Evolutionary conservation across 805 yeast species (phyloP).

Genomic region (Schizosaccharomyces japonicus): DNA sequence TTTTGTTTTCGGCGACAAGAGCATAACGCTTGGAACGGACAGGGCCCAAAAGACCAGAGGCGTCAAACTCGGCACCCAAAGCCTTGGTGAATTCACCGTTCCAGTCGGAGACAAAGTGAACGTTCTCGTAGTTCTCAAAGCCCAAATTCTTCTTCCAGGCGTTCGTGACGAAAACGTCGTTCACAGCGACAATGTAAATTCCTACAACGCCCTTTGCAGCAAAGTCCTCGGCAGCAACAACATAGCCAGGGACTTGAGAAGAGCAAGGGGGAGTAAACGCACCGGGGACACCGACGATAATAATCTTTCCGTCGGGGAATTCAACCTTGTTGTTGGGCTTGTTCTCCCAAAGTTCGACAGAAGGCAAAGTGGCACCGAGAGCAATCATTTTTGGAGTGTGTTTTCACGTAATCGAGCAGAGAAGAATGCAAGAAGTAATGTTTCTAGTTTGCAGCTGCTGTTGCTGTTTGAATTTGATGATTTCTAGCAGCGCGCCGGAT

Average conservation of each 20-base stretch:
- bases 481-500: too few relatives aligned
- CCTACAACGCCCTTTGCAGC: conserved; percentile 39
- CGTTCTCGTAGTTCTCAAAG: conserved; percentile 13
- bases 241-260: conserved; percentile 54
- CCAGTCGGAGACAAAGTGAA: conserved; percentile 59
- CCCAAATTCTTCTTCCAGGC: conserved; percentile 41
- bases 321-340: conserved; percentile 42
- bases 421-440: too few relatives aligned
- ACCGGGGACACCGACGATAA: conserved; percentile 44
- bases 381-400: conserved; percentile 4
- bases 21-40: conserved; percentile 55
- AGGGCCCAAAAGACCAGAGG: conserved; percentile 53
- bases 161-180: conserved; percentile 64
- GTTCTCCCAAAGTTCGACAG: conserved; percentile 27
- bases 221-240: conserved; percentile 28
- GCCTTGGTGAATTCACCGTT: conserved; percentile 42
- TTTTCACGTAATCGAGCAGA: too few relatives aligned
- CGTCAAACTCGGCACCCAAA: conserved; percentile 50
- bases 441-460: too few relatives aligned
- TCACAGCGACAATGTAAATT: conserved; percentile 50
- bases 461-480: too few relatives aligned
- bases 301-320: conserved; percentile 23
- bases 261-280: conserved; percentile 69
- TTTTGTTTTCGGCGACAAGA: conserved; percentile 49
- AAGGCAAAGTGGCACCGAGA: conserved; percentile 42